Evolutionary conservation across 2,329 filamentous ascomycete species (phyloP).

Genomic region (Diaporthe sp.): DNA sequence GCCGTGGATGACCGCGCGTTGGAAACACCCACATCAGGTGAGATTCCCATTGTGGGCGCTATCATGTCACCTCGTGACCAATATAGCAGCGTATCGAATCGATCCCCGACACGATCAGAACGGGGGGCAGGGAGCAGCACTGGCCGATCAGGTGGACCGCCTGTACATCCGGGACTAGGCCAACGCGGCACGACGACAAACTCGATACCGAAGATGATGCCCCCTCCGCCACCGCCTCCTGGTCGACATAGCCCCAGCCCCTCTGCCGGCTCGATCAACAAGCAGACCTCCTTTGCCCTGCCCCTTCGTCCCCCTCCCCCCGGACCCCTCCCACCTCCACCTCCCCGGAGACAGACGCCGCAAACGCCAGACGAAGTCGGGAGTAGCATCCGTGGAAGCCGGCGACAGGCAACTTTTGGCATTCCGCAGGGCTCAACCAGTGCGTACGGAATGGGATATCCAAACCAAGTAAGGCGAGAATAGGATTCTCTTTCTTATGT

Average conservation of each 20-base stretch:
- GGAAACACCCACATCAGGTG: slow-evolving; percentile 75
- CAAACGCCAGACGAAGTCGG: slow-evolving; percentile 64
- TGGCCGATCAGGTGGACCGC: slow-evolving; percentile 56
- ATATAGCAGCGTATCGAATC: slow-evolving; percentile 54
- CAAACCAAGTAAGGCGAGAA: slow-evolving; percentile 42
- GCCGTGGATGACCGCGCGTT: slow-evolving; percentile 58
- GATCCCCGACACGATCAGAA: slow-evolving; percentile 63
- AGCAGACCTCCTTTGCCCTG: slow-evolving; percentile 66
- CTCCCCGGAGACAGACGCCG: slow-evolving; percentile 65
- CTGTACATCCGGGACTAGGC: slow-evolving; percentile 64
- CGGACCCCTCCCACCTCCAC: slow-evolving; percentile 69
- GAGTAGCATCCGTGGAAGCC: slow-evolving; percentile 50
- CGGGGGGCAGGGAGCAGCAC: slow-evolving; percentile 49
- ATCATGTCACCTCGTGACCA: slow-evolving; percentile 66
- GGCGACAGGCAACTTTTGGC: slow-evolving; percentile 65
- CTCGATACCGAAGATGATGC: slow-evolving; percentile 61
- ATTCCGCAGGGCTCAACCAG: slow-evolving; percentile 51
- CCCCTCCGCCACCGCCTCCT: slow-evolving; percentile 40
- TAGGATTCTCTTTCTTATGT: slow-evolving; percentile 36
- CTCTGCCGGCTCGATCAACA: slow-evolving; percentile 52
- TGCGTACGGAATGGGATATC: slow-evolving; percentile 45
- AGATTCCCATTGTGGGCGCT: slow-evolving; percentile 74
- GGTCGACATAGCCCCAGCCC: slow-evolving; percentile 37
- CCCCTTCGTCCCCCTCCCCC: slow-evolving; percentile 73
- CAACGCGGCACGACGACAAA: slow-evolving; percentile 62